Percentiles rank a stretch among this genome's conserved stretches.
phyloP scores from a whole-genome alignment of 208 protist species.

The Acanthamoeba healyi region DNA sequence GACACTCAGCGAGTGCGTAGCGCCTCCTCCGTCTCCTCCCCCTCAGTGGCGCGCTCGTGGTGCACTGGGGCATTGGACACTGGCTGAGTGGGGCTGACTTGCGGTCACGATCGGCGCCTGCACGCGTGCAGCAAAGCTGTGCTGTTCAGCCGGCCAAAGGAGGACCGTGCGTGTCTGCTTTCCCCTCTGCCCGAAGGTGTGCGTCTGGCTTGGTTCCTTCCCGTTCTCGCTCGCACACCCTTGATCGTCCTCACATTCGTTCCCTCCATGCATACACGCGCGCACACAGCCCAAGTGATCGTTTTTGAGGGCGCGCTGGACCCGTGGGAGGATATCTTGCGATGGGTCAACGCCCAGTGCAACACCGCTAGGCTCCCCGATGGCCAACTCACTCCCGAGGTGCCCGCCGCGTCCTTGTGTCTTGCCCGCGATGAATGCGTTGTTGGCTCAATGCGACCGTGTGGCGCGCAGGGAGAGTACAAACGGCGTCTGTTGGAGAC shows the following conservation, averaged over 20 bases:
- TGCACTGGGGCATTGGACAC: no score
- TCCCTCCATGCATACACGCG: no score
- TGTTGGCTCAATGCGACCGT: background rate
- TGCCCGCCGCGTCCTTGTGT: background rate
- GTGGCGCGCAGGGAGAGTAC: constrained; percentile 6
- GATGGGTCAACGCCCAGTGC: background rate
- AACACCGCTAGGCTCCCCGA: background rate
- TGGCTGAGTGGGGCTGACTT: background rate
- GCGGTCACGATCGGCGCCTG: background rate
- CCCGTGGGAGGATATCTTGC: background rate
- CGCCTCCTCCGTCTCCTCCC: background rate
- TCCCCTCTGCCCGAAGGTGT: background rate
- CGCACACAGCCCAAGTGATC: background rate
- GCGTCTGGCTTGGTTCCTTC: background rate
- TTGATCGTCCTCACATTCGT: no score
- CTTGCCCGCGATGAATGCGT: background rate
- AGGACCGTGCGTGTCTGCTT: background rate
- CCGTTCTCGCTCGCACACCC: no score
- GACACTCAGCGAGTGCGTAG: background rate
- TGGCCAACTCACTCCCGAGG: constrained; percentile 6
- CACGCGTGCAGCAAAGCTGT: background rate
- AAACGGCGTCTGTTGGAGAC: background rate
- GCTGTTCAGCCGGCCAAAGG: background rate
- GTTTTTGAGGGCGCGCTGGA: background rate
- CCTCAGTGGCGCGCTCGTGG: background rate